Conservation (phyloP, 768 basidiomycete species). For the Amanita rubescens region DNA sequence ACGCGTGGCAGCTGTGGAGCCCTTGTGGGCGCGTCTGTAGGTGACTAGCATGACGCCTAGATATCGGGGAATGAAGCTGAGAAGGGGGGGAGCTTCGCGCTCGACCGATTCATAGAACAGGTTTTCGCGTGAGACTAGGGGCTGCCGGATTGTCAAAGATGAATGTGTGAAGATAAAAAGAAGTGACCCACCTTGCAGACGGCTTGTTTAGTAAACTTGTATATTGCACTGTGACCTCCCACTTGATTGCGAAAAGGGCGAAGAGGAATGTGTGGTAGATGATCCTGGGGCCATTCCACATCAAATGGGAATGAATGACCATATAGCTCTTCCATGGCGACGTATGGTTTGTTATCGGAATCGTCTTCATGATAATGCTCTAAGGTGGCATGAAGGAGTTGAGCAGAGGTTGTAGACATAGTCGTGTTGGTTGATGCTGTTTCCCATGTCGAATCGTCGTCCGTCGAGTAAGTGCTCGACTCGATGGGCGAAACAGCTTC, state of each 20-base stretch:
- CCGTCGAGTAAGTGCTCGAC: slow-evolving; percentile 41
- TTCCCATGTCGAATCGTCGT: slow-evolving; percentile 75
- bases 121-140: slow-evolving; percentile 94
- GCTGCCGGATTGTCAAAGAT: slow-evolving; percentile 41
- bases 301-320: slow-evolving; percentile 26
- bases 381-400: background rate
- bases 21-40: slow-evolving; percentile 71
- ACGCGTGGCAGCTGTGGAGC: background rate
- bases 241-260: slow-evolving; percentile 97
- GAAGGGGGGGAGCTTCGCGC: slow-evolving; percentile 82
- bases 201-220: slow-evolving; percentile 95
- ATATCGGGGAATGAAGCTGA: slow-evolving; percentile 96
- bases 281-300: slow-evolving; percentile 44
- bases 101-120: slow-evolving; percentile 97
- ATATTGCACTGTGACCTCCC: slow-evolving; percentile 94
- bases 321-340: slow-evolving; percentile 18
- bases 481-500: slow-evolving; percentile 26
- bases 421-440: slow-evolving; percentile 59
- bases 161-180: slow-evolving; percentile 14
- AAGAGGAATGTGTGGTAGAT: slow-evolving; percentile 82
- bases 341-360: background rate
- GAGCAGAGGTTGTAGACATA: slow-evolving; percentile 49
- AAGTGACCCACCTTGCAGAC: slow-evolving; percentile 87
- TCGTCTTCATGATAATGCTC: background rate
- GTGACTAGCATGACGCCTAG: slow-evolving; percentile 98